phyloP scores from a whole-genome alignment of 208 protist species.

The Tetramitus jugosus region DNA sequence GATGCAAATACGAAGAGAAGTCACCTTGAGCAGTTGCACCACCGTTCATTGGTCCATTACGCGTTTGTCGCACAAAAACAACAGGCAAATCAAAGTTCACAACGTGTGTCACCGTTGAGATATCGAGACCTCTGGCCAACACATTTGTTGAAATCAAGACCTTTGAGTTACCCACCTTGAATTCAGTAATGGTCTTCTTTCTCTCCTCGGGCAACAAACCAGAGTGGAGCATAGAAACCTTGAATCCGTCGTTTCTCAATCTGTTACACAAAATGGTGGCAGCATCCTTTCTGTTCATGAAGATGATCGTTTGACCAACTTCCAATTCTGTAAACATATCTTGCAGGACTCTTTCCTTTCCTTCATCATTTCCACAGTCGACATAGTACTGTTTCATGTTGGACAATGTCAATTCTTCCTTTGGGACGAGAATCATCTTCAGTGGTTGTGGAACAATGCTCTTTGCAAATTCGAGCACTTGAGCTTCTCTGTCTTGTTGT shows the following conservation, averaged over 20 bases:
- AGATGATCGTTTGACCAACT: constrained; percentile 23
- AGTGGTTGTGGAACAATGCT: constrained; percentile 97
- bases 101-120: constrained; percentile 41
- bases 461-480: constrained; percentile 94
- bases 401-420: background rate
- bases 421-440: constrained; percentile 73
- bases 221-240: background rate
- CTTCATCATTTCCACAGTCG: background rate
- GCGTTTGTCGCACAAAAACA: too few species aligned
- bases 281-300: constrained; percentile 4
- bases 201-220: background rate
- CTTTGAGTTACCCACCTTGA: background rate
- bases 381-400: constrained; percentile 1
- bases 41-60: too few species aligned
- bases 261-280: background rate
- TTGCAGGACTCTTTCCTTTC: background rate
- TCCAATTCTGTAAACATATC: background rate
- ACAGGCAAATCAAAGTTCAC: constrained; percentile 50
- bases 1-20: constrained; percentile 3
- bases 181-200: background rate
- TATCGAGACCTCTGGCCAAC: constrained; percentile 43
- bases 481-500: constrained; percentile 54
- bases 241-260: background rate
- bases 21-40: background rate
- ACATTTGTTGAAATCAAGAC: constrained; percentile 26